A percentile compares a stretch with the other conserved stretches of the same genome.
Conservation (phyloP, 2,329 filamentous ascomycete species). For the Coniochaeta ligniaria region DNA sequence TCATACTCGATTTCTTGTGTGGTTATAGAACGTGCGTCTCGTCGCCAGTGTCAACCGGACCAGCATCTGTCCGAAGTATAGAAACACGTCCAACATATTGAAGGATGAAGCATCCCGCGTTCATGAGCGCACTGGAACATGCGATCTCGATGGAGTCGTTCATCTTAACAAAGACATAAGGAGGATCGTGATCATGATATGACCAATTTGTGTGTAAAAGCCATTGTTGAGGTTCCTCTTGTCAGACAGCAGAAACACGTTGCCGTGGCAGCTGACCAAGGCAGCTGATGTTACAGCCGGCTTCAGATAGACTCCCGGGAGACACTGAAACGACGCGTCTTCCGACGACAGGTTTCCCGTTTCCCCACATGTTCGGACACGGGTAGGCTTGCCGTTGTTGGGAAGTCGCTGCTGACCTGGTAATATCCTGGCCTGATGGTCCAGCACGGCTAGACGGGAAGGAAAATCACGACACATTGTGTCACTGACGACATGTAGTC, state of each 20-base stretch:
- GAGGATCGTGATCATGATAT: neutral
- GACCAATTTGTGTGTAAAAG: neutral
- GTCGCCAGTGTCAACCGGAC: neutral
- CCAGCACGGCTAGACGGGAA: neutral
- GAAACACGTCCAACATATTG: neutral
- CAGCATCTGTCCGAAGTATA: neutral
- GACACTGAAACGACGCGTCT: neutral
- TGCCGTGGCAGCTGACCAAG: conserved; percentile 2
- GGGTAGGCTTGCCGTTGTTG: neutral
- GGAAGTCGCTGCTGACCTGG: conserved; percentile 1
- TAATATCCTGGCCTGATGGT: neutral
- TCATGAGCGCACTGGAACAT: neutral
- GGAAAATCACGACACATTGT: neutral
- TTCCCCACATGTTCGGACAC: conserved; percentile 1
- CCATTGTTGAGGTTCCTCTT: neutral
- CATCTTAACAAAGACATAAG: neutral
- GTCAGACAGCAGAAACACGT: neutral
- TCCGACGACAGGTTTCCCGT: neutral
- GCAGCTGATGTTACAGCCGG: neutral
- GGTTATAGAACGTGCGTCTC: neutral
- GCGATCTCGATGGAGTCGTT: neutral
- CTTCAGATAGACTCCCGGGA: neutral
- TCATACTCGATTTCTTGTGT: neutral
- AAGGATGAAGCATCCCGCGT: neutral
- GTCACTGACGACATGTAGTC: neutral